Evolutionary conservation across 805 yeast genomes (phyloP).

Genomic region (Maudiozyma barnettii): DNA sequence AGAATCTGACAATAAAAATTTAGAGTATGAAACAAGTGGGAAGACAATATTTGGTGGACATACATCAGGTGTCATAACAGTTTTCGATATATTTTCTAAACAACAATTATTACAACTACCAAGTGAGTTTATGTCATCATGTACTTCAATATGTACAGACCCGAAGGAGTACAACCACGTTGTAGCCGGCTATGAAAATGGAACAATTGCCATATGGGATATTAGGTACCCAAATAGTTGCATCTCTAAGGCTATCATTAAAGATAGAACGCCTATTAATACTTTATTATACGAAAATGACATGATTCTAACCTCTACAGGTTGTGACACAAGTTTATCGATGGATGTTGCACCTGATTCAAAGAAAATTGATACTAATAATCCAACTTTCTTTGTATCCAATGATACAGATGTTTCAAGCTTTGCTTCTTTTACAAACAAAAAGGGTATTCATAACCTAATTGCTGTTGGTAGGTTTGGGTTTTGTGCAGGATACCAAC

Average conservation of each 20-base stretch:
- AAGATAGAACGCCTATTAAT: constrained; percentile 15
- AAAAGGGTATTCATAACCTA: background rate
- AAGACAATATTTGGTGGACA: constrained; percentile 38
- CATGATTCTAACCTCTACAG: constrained; percentile 29
- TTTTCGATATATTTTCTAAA: constrained; percentile 32
- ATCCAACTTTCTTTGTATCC: constrained; percentile 13
- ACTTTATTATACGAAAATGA: constrained; percentile 10
- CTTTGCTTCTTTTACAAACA: constrained; percentile 1
- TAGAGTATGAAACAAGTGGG: constrained; percentile 42
- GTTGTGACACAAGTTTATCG: constrained; percentile 21
- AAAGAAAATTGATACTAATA: background rate
- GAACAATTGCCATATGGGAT: constrained; percentile 36
- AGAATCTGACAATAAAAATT: background rate
- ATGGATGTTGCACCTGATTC: constrained; percentile 1
- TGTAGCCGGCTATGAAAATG: constrained; percentile 31
- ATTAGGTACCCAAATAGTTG: constrained; percentile 15
- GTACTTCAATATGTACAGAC: constrained; percentile 11
- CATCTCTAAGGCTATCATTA: constrained; percentile 9
- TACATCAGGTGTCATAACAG: constrained; percentile 30
- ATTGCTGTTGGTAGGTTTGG: constrained; percentile 3
- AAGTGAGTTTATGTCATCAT: constrained; percentile 20
- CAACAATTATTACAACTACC: constrained; percentile 19
- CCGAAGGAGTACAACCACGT: constrained; percentile 4
- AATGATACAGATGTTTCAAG: constrained; percentile 14
- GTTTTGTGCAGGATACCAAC: constrained; percentile 2